Evolutionary conservation across 169 alveolate species (phyloP), one percentile per base, ranked within the genome.

Genomic region (Cryptosporidium tyzzeri): DNA sequence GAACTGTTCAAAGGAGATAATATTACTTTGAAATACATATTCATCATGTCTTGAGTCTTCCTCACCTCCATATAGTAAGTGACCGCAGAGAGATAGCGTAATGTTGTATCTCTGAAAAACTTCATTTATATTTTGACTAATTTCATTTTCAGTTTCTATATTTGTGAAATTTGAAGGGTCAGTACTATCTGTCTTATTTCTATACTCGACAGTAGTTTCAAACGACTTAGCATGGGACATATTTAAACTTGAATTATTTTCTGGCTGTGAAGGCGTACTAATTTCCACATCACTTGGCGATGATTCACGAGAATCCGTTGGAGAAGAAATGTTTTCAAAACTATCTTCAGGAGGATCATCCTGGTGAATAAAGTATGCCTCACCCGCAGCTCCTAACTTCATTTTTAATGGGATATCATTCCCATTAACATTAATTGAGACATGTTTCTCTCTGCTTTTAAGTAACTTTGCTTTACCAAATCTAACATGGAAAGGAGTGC

Each of bases 361-460:
- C 33, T 95, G 96, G 58, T 96, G 97, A 59, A 95, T 93, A 93
- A 97, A 97, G 85, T 92, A 97, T 1, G 99, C 99, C 91, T 97
- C 99, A 7, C 99, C 99, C 9, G 98, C 99, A 2, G 97, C 96
- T 0, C 99, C 98, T 71, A 97, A 93, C 85, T 96, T 95, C 99
- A 97, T 97, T 50, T 93, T 92, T 35, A 97, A 74, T 70, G 92
- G 94, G 23, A 98, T 93, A n/a, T 92, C 95, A 80, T 95, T 89
- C 18, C 97, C 99, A 91, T 97, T 97, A 21, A 97, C 98, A 26
- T 93, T 80, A 7, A 97, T 92, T 2, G 95, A 94, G n/a, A 98
- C 98, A 23, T 91, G 91, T 89, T 97, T 98, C 84, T 96, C 99
- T 23, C 98, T 91, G 16, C 98, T 95, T 35, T 96, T 94, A 35